Evolutionary conservation across 345 rosid species (phyloP).

Genomic region (Aquilaria yunnanensis): DNA sequence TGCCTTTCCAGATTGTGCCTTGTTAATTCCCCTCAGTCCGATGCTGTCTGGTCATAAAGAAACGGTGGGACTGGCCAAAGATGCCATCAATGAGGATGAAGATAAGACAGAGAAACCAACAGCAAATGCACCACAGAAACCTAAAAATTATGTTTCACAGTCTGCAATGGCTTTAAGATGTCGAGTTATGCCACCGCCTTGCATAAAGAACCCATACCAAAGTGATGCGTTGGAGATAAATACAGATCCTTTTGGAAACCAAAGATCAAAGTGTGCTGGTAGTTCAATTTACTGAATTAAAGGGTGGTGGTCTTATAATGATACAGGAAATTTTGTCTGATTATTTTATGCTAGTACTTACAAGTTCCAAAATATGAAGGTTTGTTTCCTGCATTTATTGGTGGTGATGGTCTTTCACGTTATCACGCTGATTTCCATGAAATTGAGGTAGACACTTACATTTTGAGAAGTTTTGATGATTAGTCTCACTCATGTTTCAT

Average conservation of each 20-base stretch:
- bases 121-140: constrained; percentile 26
- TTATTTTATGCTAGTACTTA: constrained; percentile 2
- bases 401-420: constrained; percentile 92
- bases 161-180: constrained; percentile 87
- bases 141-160: constrained; percentile 60
- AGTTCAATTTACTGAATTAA: constrained; percentile 2
- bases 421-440: constrained; percentile 93
- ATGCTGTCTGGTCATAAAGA: constrained; percentile 35
- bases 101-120: constrained; percentile 27
- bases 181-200: constrained; percentile 91
- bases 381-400: constrained; percentile 44
- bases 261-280: constrained; percentile 91
- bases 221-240: constrained; percentile 42
- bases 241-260: constrained; percentile 66
- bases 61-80: constrained; percentile 38
- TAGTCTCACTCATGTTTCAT: not conserved
- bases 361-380: constrained; percentile 34
- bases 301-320: no score
- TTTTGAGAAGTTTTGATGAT: not conserved
- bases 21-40: constrained; percentile 36
- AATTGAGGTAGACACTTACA: constrained; percentile 51
- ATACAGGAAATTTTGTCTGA: not conserved
- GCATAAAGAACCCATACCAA: constrained; percentile 85
- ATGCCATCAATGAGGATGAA: constrained; percentile 37
- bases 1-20: constrained; percentile 31